A percentile compares a stretch with the other conserved stretches of the same genome.
Conservation (phyloP, 305 asterid genomes). For the Caryopteris hybrid region DNA sequence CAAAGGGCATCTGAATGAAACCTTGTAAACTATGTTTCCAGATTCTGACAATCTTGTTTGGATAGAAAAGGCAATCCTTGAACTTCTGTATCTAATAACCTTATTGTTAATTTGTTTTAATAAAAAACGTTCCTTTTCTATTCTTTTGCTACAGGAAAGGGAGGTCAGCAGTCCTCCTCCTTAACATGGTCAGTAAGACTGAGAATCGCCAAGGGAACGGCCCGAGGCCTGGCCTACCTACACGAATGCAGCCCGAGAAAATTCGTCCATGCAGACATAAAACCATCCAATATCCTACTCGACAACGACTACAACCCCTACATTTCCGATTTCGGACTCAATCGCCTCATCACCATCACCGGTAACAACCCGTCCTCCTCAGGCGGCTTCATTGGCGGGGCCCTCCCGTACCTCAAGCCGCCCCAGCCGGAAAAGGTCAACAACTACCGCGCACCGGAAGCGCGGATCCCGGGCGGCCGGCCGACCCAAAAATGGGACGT, state of each 20-base stretch:
- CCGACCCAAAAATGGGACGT: conserved; percentile 98
- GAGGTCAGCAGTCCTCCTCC: conserved; percentile 53
- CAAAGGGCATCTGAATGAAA: not conserved
- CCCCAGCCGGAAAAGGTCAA: conserved; percentile 53
- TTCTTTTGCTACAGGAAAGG: conserved; percentile 44
- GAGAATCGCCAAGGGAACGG: conserved; percentile 67
- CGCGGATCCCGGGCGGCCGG: conserved; percentile 44
- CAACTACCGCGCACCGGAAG: conserved; percentile 82
- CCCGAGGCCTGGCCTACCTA: conserved; percentile 82
- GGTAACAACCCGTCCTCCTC: conserved; percentile 88
- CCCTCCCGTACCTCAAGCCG: conserved; percentile 66
- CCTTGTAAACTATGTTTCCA: no score
- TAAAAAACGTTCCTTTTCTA: conserved; percentile 1
- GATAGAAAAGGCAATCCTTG: not conserved
- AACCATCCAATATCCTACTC: conserved; percentile 92
- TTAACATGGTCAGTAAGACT: conserved; percentile 74
- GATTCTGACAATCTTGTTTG: not conserved
- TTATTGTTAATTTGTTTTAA: not conserved
- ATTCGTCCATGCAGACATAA: conserved; percentile 79
- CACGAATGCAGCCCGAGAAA: conserved; percentile 97
- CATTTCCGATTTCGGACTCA: conserved; percentile 88
- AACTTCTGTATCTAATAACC: not conserved
- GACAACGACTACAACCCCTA: conserved; percentile 69
- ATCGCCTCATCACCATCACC: conserved; percentile 75
- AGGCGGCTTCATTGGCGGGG: conserved; percentile 89